These are phyloP conservation scores for Ceratobasidium sp. DNA, from an alignment of 1,284 basidiomycete genomes.

Conservation along the genomic window DNA sequence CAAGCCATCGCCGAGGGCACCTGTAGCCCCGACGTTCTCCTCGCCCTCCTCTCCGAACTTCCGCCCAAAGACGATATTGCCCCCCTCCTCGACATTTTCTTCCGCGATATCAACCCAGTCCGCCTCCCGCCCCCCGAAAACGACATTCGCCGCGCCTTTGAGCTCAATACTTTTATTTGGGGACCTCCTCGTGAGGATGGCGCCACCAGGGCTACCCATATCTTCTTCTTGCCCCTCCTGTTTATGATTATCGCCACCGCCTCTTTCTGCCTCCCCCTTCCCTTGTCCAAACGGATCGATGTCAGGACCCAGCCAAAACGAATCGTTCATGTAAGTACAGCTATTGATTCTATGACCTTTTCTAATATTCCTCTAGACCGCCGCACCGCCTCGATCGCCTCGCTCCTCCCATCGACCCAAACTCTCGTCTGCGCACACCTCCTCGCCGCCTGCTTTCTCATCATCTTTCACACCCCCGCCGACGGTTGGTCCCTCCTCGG, in stretches of 20 bases:
- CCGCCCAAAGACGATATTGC: conserved; percentile 35
- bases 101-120: conserved; percentile 36
- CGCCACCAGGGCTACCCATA: conserved; percentile 22
- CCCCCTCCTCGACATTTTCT: conserved; percentile 28
- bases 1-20: conserved; percentile 12
- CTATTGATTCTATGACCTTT: neutral
- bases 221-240: conserved; percentile 18
- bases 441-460: conserved; percentile 36
- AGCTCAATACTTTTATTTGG: conserved; percentile 39
- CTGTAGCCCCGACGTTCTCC: conserved; percentile 11
- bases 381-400: conserved; percentile 9
- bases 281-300: conserved; percentile 36
- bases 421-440: conserved; percentile 21
- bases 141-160: conserved; percentile 34
- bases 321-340: conserved; percentile 12
- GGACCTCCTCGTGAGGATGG: conserved; percentile 27
- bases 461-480: conserved; percentile 33
- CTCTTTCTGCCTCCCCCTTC: conserved; percentile 29
- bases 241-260: conserved; percentile 39
- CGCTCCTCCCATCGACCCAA: conserved; percentile 11
- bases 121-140: conserved; percentile 25
- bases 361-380: conserved; percentile 1
- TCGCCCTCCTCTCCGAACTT: conserved; percentile 23
- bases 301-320: conserved; percentile 23
- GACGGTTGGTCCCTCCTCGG: conserved; percentile 41